Evolutionary conservation across 1,284 basidiomycete genomes (phyloP).

Genomic region (Trichosporon sp.): DNA sequence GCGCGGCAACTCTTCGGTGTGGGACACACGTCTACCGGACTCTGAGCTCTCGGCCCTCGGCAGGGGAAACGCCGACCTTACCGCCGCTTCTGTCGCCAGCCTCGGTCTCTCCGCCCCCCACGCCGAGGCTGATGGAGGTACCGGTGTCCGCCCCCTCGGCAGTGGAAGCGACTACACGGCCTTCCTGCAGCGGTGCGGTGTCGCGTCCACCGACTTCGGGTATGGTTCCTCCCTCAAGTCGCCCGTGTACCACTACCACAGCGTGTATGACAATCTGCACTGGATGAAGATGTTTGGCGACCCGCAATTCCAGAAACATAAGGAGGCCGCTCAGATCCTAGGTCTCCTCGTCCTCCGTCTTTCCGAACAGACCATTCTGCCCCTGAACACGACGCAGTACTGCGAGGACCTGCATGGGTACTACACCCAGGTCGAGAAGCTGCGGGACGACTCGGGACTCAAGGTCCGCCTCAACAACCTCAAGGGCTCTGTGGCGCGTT

Average conservation of each 20-base stretch:
- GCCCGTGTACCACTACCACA: slow-evolving; percentile 72
- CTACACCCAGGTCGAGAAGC: slow-evolving; percentile 57
- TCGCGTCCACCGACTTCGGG: slow-evolving; percentile 57
- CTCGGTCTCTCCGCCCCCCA: not conserved
- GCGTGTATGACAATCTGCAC: slow-evolving; percentile 71
- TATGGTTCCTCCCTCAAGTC: slow-evolving; percentile 61
- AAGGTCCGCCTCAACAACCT: slow-evolving; percentile 61
- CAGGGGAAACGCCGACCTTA: slow-evolving; percentile 24
- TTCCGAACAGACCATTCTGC: slow-evolving; percentile 64
- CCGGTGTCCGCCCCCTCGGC: slow-evolving; percentile 48
- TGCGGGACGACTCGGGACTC: slow-evolving; percentile 1
- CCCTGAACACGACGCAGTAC: slow-evolving; percentile 78
- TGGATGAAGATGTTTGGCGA: slow-evolving; percentile 74
- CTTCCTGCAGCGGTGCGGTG: slow-evolving; percentile 63
- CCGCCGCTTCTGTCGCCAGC: not conserved
- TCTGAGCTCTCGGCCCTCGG: not conserved
- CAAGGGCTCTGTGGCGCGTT: slow-evolving; percentile 60
- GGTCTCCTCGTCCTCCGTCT: slow-evolving; percentile 67
- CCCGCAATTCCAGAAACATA: slow-evolving; percentile 72
- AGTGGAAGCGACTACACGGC: slow-evolving; percentile 71
- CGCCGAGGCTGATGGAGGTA: slow-evolving; percentile 27
- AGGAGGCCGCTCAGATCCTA: slow-evolving; percentile 68
- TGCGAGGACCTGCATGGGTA: slow-evolving; percentile 67
- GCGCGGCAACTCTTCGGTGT: slow-evolving; percentile 60
- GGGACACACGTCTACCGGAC: slow-evolving; percentile 41